Percentiles rank a stretch among this genome's conserved stretches.
phyloP scores from a whole-genome alignment of 768 basidiomycete species.

The Lactarius hatsudake region DNA sequence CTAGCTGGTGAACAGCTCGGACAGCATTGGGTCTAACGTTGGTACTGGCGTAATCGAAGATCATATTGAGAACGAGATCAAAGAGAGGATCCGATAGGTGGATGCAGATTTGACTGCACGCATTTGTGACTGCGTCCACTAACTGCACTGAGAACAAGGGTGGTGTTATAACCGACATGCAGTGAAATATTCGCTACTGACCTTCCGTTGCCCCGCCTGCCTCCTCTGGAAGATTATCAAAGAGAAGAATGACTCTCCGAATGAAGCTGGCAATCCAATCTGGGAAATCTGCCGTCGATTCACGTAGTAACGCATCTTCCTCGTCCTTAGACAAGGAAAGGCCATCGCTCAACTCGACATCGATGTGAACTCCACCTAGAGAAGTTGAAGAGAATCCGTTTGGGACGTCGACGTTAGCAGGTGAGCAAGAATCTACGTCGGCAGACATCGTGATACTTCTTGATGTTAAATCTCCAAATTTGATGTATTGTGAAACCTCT shows the following conservation, averaged over 20 bases:
- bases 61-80: conserved; percentile 78
- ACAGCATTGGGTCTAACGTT: conserved; percentile 84
- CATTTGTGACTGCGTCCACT: conserved; percentile 71
- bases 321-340: conserved; percentile 53
- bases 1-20: conserved; percentile 80
- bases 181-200: conserved; percentile 29
- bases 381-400: conserved; percentile 31
- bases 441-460: conserved; percentile 23
- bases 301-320: conserved; percentile 68
- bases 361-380: conserved; percentile 34
- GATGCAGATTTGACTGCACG: conserved; percentile 74
- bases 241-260: conserved; percentile 70
- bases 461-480: conserved; percentile 61
- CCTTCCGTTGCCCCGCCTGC: conserved; percentile 67
- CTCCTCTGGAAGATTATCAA: conserved; percentile 87
- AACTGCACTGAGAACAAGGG: conserved; percentile 51
- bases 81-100: conserved; percentile 73
- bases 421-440: conserved; percentile 29
- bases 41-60: conserved; percentile 78
- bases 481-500: conserved; percentile 72
- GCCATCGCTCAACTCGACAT: conserved; percentile 30
- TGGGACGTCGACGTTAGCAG: conserved; percentile 21
- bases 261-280: conserved; percentile 85
- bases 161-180: not conserved
- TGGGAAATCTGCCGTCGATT: conserved; percentile 70